Evolutionary conservation across 768 basidiomycete species (phyloP).

Genomic region (Psilocybe subaeruginosa): DNA sequence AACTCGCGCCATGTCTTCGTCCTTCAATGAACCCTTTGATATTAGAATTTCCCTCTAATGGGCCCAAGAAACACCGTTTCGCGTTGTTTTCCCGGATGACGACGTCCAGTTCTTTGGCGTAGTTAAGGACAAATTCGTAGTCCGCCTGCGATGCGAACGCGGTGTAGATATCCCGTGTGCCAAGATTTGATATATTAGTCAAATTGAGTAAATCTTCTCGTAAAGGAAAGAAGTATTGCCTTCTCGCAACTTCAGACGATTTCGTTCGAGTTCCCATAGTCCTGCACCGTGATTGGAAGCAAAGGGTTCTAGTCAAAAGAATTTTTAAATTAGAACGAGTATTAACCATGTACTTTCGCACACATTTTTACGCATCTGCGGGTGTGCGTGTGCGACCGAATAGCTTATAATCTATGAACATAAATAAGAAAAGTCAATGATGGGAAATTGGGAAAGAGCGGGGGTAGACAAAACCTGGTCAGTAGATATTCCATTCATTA

Average conservation of each 20-base stretch:
- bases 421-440: slow-evolving; percentile 17
- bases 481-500: slow-evolving; percentile 83
- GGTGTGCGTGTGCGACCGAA: slow-evolving; percentile 91
- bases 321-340: slow-evolving; percentile 11
- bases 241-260: slow-evolving; percentile 86
- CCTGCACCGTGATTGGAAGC: slow-evolving; percentile 95
- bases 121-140: slow-evolving; percentile 84
- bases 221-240: slow-evolving; percentile 48
- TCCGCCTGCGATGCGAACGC: slow-evolving; percentile 86
- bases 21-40: slow-evolving; percentile 26
- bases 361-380: slow-evolving; percentile 96
- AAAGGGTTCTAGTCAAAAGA: slow-evolving; percentile 71
- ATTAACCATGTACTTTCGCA: slow-evolving; percentile 34
- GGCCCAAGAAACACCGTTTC: slow-evolving; percentile 48
- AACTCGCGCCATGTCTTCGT: slow-evolving; percentile 40
- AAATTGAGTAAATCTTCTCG: slow-evolving; percentile 23
- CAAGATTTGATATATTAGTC: slow-evolving; percentile 22
- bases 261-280: slow-evolving; percentile 99
- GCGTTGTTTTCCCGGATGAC: slow-evolving; percentile 76
- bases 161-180: slow-evolving; percentile 82
- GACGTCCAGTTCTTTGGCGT: slow-evolving; percentile 81
- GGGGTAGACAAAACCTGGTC: slow-evolving; percentile 69
- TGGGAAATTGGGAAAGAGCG: slow-evolving; percentile 17
- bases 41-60: too few species aligned
- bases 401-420: slow-evolving; percentile 87